These are phyloP conservation scores for Populus nigra DNA, from an alignment of 345 rosid genomes.

Conservation along the genomic window DNA sequence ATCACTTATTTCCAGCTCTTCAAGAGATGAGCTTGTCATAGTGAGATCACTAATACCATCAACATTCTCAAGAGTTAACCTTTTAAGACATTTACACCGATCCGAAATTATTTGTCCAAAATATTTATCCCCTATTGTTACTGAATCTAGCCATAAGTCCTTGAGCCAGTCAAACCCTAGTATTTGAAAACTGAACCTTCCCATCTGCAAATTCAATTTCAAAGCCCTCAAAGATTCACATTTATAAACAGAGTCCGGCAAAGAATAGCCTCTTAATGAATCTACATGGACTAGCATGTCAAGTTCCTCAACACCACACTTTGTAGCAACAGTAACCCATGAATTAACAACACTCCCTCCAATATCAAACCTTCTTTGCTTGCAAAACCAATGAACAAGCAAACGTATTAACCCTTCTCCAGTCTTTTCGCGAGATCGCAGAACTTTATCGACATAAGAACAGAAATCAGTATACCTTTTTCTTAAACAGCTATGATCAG, in stretches of 20 bases:
- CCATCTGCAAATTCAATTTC: constrained; percentile 20
- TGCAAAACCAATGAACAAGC: constrained; percentile 9
- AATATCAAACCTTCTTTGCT: background rate
- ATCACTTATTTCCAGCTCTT: constrained; percentile 2
- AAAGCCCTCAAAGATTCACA: constrained; percentile 14
- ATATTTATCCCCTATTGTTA: background rate
- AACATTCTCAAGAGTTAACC: constrained; percentile 8
- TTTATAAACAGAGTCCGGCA: constrained; percentile 3
- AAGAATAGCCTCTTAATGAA: background rate
- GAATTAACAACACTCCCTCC: background rate
- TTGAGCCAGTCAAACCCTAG: constrained; percentile 7
- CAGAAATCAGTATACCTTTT: constrained; percentile 6
- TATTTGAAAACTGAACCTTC: background rate
- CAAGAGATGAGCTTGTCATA: constrained; percentile 6
- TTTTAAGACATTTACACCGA: constrained; percentile 9
- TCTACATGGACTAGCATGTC: constrained; percentile 11
- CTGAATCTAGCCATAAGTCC: constrained; percentile 1
- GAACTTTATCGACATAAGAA: background rate
- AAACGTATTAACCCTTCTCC: background rate
- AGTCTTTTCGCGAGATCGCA: background rate
- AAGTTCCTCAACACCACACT: constrained; percentile 14
- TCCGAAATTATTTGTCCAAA: constrained; percentile 6
- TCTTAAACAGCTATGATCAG: background rate
- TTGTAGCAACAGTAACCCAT: background rate
- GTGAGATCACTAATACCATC: background rate